Conservation (phyloP, 345 rosid genomes). For the Bruguiera sexangula region DNA sequence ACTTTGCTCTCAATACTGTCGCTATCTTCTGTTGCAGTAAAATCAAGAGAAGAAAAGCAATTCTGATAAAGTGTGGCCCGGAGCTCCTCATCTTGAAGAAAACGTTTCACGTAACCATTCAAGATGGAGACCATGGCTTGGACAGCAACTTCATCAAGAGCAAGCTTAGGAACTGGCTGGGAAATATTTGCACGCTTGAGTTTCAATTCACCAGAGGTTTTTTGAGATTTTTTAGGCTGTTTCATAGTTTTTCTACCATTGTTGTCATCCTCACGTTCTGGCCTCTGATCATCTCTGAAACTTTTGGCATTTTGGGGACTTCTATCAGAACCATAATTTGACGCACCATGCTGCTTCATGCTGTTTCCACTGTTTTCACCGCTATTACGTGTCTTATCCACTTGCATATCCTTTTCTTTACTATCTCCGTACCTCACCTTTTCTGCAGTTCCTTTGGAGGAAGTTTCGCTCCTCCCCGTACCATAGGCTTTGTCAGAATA, state of each 20-base stretch:
- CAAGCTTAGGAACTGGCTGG: conserved; percentile 33
- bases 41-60: conserved; percentile 45
- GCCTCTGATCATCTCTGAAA: conserved; percentile 11
- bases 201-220: conserved; percentile 20
- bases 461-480: conserved; percentile 20
- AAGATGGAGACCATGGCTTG: conserved; percentile 56
- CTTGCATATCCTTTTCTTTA: conserved; percentile 23
- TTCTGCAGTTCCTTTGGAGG: conserved; percentile 15
- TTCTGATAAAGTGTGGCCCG: conserved; percentile 31
- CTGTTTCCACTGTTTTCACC: conserved; percentile 24
- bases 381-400: conserved; percentile 7
- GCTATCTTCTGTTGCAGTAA: conserved; percentile 21
- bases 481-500: conserved; percentile 27
- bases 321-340: conserved; percentile 25
- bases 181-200: conserved; percentile 16
- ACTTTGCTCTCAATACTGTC: conserved; percentile 35
- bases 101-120: conserved; percentile 40
- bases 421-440: conserved; percentile 13
- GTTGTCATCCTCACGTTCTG: conserved; percentile 18
- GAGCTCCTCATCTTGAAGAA: conserved; percentile 41
- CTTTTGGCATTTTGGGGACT: conserved; percentile 26
- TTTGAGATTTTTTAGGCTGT: conserved; percentile 19
- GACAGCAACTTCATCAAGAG: conserved; percentile 63
- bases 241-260: conserved; percentile 24
- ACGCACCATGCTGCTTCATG: conserved; percentile 19